These are phyloP conservation scores for Fusarium sambucinum DNA, from an alignment of 2,329 filamentous ascomycete genomes.

Conservation along the genomic window DNA sequence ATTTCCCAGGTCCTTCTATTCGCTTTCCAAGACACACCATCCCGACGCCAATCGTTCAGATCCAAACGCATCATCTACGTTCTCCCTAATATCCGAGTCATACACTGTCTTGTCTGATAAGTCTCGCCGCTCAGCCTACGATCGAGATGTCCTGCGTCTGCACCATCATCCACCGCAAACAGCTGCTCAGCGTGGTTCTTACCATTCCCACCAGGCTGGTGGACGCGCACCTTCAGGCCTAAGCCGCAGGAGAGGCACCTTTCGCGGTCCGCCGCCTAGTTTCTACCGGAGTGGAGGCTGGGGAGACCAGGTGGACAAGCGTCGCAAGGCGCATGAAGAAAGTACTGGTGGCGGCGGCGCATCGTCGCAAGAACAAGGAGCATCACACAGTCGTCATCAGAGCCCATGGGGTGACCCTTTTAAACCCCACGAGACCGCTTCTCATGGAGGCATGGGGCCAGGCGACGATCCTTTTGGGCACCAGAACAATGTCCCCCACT, in stretches of 20 bases:
- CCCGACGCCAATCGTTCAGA: slow-evolving; percentile 89
- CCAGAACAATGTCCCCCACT: slow-evolving; percentile 76
- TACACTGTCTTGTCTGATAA: slow-evolving; percentile 81
- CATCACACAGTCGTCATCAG: slow-evolving; percentile 20
- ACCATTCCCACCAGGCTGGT: slow-evolving; percentile 75
- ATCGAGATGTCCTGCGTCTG: slow-evolving; percentile 72
- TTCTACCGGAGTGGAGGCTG: slow-evolving; percentile 89
- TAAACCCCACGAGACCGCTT: slow-evolving; percentile 20
- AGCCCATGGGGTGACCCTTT: slow-evolving; percentile 46
- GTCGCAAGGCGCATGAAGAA: slow-evolving; percentile 64
- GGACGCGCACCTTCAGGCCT: slow-evolving; percentile 84
- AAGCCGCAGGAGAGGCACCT: slow-evolving; percentile 78
- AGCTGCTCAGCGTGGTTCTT: slow-evolving; percentile 59
- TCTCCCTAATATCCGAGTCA: slow-evolving; percentile 86
- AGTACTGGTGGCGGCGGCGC: slow-evolving; percentile 52
- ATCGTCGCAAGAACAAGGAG: slow-evolving; percentile 26
- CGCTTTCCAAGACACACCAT: slow-evolving; percentile 90
- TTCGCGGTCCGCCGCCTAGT: slow-evolving; percentile 86
- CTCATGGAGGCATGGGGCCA: slow-evolving; percentile 67
- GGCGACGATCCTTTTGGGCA: slow-evolving; percentile 64
- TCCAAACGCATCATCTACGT: slow-evolving; percentile 77
- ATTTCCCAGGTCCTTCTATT: slow-evolving; percentile 78
- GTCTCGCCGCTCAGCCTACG: slow-evolving; percentile 82
- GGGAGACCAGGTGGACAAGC: slow-evolving; percentile 72
- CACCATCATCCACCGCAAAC: slow-evolving; percentile 52